These are phyloP conservation scores for Trapa bicornis DNA, from an alignment of 345 rosid genomes.

Conservation along the genomic window DNA sequence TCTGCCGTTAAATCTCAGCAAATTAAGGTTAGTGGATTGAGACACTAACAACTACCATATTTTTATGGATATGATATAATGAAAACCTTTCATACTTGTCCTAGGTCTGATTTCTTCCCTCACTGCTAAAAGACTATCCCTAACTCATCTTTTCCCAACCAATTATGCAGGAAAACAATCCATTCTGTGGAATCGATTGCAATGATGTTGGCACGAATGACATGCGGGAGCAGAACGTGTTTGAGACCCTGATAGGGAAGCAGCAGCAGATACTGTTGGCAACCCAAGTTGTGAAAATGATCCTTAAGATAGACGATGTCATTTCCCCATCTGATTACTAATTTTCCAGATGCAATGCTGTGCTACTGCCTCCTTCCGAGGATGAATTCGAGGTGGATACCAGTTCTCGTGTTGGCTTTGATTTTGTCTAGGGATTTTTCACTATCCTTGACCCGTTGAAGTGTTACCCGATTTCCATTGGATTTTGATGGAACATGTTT, in stretches of 20 bases:
- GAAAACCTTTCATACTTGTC: neutral
- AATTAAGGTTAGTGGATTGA: constrained; percentile 36
- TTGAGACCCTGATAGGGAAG: constrained; percentile 92
- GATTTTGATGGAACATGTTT: constrained; percentile 2
- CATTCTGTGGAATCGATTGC: constrained; percentile 78
- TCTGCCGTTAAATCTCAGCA: constrained; percentile 94
- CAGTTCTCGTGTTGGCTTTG: neutral
- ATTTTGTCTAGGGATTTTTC: neutral
- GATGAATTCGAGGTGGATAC: neutral
- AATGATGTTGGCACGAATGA: constrained; percentile 92
- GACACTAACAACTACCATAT: neutral
- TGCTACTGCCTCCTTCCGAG: neutral
- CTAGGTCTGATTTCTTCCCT: neutral
- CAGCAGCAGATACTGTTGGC: constrained; percentile 94
- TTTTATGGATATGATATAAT: neutral
- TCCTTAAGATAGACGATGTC: constrained; percentile 88
- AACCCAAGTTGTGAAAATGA: constrained; percentile 99
- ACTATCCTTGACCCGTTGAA: neutral
- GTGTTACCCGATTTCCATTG: neutral
- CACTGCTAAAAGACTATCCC: neutral
- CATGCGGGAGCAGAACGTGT: constrained; percentile 82
- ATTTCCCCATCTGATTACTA: constrained; percentile 70
- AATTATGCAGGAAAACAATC: constrained; percentile 62
- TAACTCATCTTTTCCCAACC: neutral
- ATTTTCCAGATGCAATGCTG: constrained; percentile 6